Evolutionary conservation across 2,329 filamentous ascomycete genomes (phyloP).

Genomic region (Aspergillus sp.): DNA sequence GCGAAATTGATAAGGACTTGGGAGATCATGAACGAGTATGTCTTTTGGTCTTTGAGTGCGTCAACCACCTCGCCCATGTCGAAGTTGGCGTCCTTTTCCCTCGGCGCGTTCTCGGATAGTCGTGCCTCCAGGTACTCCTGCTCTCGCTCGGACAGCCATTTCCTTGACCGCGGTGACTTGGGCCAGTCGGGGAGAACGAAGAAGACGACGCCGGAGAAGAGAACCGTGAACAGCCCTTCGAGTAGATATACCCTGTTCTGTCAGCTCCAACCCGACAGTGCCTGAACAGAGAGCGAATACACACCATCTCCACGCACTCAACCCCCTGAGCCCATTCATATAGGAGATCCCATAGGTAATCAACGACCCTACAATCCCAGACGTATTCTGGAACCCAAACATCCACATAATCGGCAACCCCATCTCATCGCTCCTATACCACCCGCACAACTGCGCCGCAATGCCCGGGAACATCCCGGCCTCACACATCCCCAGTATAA

Average conservation of each 20-base stretch:
- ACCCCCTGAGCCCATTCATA: constrained; percentile 11
- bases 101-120: constrained; percentile 13
- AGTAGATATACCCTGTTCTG: constrained; percentile 12
- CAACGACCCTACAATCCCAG: constrained; percentile 12
- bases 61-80: constrained; percentile 10
- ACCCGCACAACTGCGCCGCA: constrained; percentile 14
- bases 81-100: constrained; percentile 9
- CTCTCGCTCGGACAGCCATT: constrained; percentile 15
- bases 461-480: constrained; percentile 15
- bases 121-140: constrained; percentile 15
- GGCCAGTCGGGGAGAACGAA: constrained; percentile 16
- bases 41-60: constrained; percentile 11
- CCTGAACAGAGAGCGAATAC: not conserved
- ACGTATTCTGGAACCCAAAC: constrained; percentile 16
- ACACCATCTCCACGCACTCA: constrained; percentile 17
- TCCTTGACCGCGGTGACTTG: constrained; percentile 4
- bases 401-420: constrained; percentile 17
- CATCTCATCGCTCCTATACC: constrained; percentile 19
- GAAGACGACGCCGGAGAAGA: constrained; percentile 11
- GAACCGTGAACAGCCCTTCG: constrained; percentile 15
- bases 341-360: constrained; percentile 13
- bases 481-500: constrained; percentile 14
- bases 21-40: constrained; percentile 16
- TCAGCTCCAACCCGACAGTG: not conserved
- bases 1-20: constrained; percentile 16